Conservation (phyloP, 345 rosid genomes). For the Lepidium sativum region DNA sequence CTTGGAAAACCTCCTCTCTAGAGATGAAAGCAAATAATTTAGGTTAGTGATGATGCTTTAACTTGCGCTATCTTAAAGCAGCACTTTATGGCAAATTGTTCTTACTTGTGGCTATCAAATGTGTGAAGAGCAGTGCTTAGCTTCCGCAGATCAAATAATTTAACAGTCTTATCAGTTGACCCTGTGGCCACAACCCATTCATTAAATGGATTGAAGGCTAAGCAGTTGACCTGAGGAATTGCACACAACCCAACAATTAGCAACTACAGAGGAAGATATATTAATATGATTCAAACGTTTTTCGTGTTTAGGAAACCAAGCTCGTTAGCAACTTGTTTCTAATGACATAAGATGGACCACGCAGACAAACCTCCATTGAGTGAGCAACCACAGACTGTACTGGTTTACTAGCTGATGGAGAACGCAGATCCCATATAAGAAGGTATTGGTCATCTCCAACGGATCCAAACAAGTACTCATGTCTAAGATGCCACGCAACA, state of each 20-base stretch:
- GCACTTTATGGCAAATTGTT: neutral
- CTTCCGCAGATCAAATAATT: constrained; percentile 88
- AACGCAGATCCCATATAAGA: constrained; percentile 85
- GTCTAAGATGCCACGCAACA: constrained; percentile 98
- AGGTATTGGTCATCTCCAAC: constrained; percentile 97
- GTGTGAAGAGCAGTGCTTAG: constrained; percentile 79
- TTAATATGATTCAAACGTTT: neutral
- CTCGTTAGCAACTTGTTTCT: neutral
- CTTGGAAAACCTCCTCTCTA: constrained; percentile 99
- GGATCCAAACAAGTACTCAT: constrained; percentile 93
- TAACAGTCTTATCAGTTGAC: constrained; percentile 96
- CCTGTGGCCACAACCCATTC: constrained; percentile 99
- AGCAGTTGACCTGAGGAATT: constrained; percentile 72
- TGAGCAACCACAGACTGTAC: constrained; percentile 91
- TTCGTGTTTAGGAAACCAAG: neutral
- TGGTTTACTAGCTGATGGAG: constrained; percentile 63
- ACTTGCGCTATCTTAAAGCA: neutral
- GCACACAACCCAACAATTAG: constrained; percentile 11
- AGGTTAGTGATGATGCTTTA: neutral
- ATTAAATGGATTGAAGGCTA: constrained; percentile 97
- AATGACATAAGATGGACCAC: neutral
- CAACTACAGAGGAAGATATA: neutral
- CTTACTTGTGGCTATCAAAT: constrained; percentile 94
- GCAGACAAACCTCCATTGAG: constrained; percentile 67
- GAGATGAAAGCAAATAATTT: constrained; percentile 10